These are phyloP conservation scores for Thalassiosira profunda DNA, from an alignment of 108 stramenopile species.

Conservation along the genomic window DNA sequence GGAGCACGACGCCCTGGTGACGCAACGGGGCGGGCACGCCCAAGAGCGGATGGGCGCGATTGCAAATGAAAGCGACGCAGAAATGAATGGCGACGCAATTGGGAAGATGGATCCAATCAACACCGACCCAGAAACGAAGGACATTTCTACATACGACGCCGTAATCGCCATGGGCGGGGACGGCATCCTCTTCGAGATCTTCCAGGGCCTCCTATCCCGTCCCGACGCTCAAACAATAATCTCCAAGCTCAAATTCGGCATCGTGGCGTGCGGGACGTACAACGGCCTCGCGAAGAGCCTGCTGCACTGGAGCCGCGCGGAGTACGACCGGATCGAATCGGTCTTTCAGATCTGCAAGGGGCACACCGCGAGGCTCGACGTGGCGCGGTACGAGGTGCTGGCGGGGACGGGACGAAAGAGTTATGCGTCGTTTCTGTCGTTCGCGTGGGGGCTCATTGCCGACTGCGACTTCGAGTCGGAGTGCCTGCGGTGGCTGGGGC, in stretches of 20 bases:
- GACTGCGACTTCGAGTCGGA: constrained; percentile 93
- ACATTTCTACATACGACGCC: constrained; percentile 69
- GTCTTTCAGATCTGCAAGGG: constrained; percentile 83
- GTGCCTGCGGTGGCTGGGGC: constrained; percentile 71
- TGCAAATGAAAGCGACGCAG: background rate
- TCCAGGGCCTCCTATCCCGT: constrained; percentile 72
- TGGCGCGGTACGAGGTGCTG: constrained; percentile 63
- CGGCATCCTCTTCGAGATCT: constrained; percentile 81
- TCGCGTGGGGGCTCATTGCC: constrained; percentile 88
- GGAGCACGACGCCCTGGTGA: constrained; percentile 61
- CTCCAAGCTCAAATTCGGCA: constrained; percentile 62
- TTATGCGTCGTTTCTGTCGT: constrained; percentile 81
- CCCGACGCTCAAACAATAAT: constrained; percentile 45
- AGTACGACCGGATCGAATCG: constrained; percentile 56
- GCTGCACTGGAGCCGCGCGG: constrained; percentile 47
- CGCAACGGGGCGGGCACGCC: constrained; percentile 65
- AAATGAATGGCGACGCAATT: background rate
- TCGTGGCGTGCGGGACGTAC: constrained; percentile 82
- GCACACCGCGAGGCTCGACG: constrained; percentile 52
- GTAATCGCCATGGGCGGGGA: constrained; percentile 87
- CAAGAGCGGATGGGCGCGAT: constrained; percentile 59
- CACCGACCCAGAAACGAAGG: constrained; percentile 22
- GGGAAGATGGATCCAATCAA: background rate
- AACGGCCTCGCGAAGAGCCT: constrained; percentile 88
- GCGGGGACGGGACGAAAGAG: constrained; percentile 15